Evolutionary conservation across 2,329 filamentous ascomycete species (phyloP), one percentile per base, ranked within the genome.

Genomic region (Ophiostoma montium): DNA sequence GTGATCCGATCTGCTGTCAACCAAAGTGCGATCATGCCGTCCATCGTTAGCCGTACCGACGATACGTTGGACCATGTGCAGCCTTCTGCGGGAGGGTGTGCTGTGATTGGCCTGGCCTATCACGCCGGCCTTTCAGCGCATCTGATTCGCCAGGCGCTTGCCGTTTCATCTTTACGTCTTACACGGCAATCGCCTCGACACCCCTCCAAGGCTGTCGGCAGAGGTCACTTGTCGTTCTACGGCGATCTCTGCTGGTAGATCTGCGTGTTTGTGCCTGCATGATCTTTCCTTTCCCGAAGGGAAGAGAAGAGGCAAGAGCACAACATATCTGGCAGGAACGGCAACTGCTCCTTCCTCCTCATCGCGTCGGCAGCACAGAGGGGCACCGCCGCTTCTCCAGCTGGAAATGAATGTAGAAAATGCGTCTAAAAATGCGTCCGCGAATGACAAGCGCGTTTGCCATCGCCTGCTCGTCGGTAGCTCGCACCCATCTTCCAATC

Each of bases 401-500:
- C 23, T 27, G 8, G 23, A 27, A 27, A 27, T 27, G 8, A 27
- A 27, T 27, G 23, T 27, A 27, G 8, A 5, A 27, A 27, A 27
- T 27, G 23, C 8, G 8, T n/a, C 4, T 27, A 27, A 27, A 27
- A 5, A 27, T 27, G 23, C 23, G 23, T 8, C 38, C 38, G 19
- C 23, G 38, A 41, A 15, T 13, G 38, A 15, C 38, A 41, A 41
- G 38, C 38, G 38, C 38, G 38, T 19, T n/a, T 41, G 18, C 38
- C 21, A 13, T 16, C 35, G 5, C 15, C 15, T 36, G 15, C n/a
- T 8, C 15, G 35, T 36, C 35, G 15, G n/a, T 19, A 38, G 35
- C 16, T n/a, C 35, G 16, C 35, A 19, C 19, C 43, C 27, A n/a
- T 48, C 51, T 50, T 53, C 53, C 53, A 55, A 55, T 55, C 53